Percentiles rank a stretch among this genome's conserved stretches.
phyloP scores from a whole-genome alignment of 345 rosid species.

The Erucastrum elatum region DNA sequence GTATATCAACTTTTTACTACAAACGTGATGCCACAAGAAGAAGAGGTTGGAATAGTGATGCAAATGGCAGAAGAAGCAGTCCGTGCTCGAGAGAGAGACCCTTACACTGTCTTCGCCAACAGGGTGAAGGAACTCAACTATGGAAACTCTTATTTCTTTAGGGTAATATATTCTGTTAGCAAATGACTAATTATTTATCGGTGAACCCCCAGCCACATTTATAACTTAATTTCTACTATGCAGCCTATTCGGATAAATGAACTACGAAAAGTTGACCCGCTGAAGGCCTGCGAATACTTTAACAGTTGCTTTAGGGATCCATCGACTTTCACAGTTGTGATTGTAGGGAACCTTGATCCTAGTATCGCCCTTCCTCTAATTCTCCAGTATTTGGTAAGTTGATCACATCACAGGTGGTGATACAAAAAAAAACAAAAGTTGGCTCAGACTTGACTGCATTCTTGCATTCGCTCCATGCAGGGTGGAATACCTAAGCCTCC shows the following conservation, averaged over 20 bases:
- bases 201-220: conserved; percentile 6
- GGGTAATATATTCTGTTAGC: conserved; percentile 48
- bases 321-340: conserved; percentile 81
- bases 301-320: conserved; percentile 89
- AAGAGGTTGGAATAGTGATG: conserved; percentile 72
- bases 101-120: conserved; percentile 75
- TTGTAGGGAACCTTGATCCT: conserved; percentile 85
- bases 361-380: conserved; percentile 67
- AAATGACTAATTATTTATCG: conserved; percentile 2
- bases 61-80: conserved; percentile 89
- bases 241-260: conserved; percentile 80
- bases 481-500: conserved; percentile 88
- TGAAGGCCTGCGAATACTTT: conserved; percentile 86
- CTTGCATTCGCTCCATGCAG: conserved; percentile 36
- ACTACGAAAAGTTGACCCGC: conserved; percentile 76
- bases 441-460: conserved; percentile 10
- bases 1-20: conserved; percentile 83
- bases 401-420: conserved; percentile 1
- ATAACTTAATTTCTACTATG: conserved; percentile 36
- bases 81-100: conserved; percentile 92
- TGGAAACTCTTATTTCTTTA: conserved; percentile 88
- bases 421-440: background rate
- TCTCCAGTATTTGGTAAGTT: conserved; percentile 83
- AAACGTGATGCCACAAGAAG: conserved; percentile 43
- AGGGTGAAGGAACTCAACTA: conserved; percentile 84